Percentiles rank a stretch among this genome's conserved stretches.
Evolutionary conservation across 768 basidiomycete genomes (phyloP).

Genomic region (Rhizopogon roseolus): DNA sequence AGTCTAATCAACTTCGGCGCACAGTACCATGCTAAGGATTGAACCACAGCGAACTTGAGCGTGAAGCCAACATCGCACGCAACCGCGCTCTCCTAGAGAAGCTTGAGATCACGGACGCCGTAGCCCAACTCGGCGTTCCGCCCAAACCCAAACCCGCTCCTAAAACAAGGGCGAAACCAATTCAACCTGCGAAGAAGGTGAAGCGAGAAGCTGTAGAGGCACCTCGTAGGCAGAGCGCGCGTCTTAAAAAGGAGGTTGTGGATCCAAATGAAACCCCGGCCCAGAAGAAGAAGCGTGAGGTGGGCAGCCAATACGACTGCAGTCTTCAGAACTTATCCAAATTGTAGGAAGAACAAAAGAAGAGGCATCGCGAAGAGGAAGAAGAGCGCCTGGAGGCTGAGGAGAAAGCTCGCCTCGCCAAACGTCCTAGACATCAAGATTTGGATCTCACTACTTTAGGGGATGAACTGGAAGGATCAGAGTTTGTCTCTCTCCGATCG

Average conservation of each 20-base stretch:
- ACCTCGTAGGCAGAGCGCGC: constrained; percentile 64
- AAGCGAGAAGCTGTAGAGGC: constrained; percentile 41
- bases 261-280: constrained; percentile 64
- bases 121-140: constrained; percentile 41
- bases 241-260: constrained; percentile 44
- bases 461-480: constrained; percentile 36
- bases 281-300: constrained; percentile 65
- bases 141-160: constrained; percentile 33
- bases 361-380: constrained; percentile 48
- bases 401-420: constrained; percentile 57
- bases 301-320: constrained; percentile 18
- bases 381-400: constrained; percentile 58
- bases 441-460: constrained; percentile 55
- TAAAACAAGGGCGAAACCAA: constrained; percentile 51
- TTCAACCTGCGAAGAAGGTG: constrained; percentile 49
- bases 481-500: constrained; percentile 40
- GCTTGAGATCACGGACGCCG: constrained; percentile 60
- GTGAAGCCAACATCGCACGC: constrained; percentile 77
- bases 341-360: constrained; percentile 45
- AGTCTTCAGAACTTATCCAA: neutral
- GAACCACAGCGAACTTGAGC: constrained; percentile 54
- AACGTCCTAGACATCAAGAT: constrained; percentile 63
- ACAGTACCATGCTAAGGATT: neutral
- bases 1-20: constrained; percentile 11
- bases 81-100: constrained; percentile 73